Conservation (phyloP, 257 asterid species). For the Dorcoceras hygrometricum region DNA sequence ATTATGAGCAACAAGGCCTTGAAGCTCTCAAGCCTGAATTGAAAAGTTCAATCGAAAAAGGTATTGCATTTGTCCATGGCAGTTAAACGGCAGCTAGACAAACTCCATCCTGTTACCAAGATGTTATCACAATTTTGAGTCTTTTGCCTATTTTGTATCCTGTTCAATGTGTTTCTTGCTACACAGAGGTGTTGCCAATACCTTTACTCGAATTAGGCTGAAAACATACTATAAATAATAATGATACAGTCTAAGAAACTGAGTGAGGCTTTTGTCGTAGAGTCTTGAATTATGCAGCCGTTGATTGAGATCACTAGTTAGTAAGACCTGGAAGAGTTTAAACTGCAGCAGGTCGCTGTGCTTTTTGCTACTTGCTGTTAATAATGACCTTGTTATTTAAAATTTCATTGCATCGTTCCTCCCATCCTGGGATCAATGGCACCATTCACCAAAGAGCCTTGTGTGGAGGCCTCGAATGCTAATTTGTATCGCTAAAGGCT, state of each 20-base stretch:
- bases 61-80: slow-evolving; percentile 45
- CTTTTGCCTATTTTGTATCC: not conserved
- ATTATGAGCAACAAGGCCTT: slow-evolving; percentile 56
- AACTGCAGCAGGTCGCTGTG: not conserved
- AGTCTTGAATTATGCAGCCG: not conserved
- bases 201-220: not conserved
- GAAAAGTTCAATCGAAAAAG: slow-evolving; percentile 59
- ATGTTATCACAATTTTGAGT: not conserved
- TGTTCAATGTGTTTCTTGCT: not conserved
- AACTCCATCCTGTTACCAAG: not conserved
- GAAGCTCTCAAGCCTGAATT: slow-evolving; percentile 63
- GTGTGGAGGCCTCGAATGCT: no score
- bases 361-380: not conserved
- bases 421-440: no score
- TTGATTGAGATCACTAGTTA: not conserved
- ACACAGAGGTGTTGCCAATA: not conserved
- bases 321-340: not conserved
- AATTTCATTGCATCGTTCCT: not conserved
- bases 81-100: slow-evolving; percentile 22
- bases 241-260: not conserved
- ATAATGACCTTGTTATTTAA: no score
- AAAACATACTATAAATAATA: no score
- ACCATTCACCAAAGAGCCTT: no score
- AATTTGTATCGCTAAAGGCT: no score
- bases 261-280: not conserved